Conservation (phyloP, 1,284 basidiomycete genomes). For the Trametes versicolor region DNA sequence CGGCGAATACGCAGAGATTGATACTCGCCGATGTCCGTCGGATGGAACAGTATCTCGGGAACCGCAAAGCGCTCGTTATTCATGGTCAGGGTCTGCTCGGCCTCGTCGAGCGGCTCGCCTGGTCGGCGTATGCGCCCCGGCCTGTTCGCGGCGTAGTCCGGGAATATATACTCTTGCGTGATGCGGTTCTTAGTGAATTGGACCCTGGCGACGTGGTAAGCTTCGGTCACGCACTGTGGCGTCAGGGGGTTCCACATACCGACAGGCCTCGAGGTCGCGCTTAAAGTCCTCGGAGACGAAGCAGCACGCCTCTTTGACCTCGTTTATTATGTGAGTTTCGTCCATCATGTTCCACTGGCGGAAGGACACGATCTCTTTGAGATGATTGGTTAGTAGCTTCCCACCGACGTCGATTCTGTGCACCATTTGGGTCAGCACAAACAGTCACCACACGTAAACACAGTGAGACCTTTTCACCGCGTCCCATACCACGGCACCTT, state of each 20-base stretch:
- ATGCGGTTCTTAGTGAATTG: slow-evolving; percentile 70
- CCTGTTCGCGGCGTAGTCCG: slow-evolving; percentile 82
- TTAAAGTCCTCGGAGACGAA: slow-evolving; percentile 85
- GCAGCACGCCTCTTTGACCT: slow-evolving; percentile 89
- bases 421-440: not conserved
- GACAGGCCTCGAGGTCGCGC: slow-evolving; percentile 80
- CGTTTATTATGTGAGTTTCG: slow-evolving; percentile 92
- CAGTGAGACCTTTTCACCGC: slow-evolving; percentile 78
- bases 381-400: slow-evolving; percentile 93
- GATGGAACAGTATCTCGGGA: slow-evolving; percentile 90
- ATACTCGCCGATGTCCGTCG: slow-evolving; percentile 84
- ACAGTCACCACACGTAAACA: not conserved
- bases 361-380: slow-evolving; percentile 94
- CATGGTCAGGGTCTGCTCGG: slow-evolving; percentile 87
- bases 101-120: slow-evolving; percentile 62
- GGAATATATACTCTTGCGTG: slow-evolving; percentile 89
- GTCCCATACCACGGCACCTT: slow-evolving; percentile 78
- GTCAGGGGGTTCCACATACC: slow-evolving; percentile 59
- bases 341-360: slow-evolving; percentile 99
- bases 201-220: slow-evolving; percentile 44
- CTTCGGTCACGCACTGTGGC: slow-evolving; percentile 11
- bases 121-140: slow-evolving; percentile 71
- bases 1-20: slow-evolving; percentile 7
- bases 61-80: slow-evolving; percentile 91
- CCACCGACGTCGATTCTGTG: slow-evolving; percentile 91